Evolutionary conservation across 176 grass and related monocot species (phyloP).

Genomic region (Dendrocalamus sinicus): DNA sequence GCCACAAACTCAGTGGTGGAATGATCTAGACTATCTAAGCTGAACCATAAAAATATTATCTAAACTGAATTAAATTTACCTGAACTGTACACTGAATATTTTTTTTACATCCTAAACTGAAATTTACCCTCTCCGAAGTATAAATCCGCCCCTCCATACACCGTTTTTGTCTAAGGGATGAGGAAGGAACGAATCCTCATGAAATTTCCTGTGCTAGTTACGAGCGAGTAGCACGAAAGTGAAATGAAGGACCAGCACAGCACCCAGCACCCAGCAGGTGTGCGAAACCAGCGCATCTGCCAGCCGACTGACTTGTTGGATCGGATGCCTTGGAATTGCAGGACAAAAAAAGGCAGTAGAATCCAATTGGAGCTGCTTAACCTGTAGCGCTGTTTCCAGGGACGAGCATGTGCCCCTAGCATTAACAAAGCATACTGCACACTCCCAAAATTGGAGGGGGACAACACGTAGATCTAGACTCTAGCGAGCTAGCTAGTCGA

Average conservation of each 20-base stretch:
- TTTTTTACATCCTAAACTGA: too few relatives aligned
- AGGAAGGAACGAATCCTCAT: neutral
- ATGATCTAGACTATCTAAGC: too few relatives aligned
- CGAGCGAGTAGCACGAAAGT: neutral
- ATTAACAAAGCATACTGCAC: neutral
- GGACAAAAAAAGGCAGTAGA: neutral
- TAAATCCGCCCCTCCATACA: too few relatives aligned
- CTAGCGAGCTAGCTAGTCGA: neutral
- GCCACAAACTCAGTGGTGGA: too few relatives aligned
- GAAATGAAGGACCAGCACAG: neutral
- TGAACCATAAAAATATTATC: too few relatives aligned
- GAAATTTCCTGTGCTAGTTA: neutral
- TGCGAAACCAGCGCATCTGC: neutral
- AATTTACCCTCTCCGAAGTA: too few relatives aligned
- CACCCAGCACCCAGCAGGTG: too few relatives aligned
- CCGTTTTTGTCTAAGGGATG: neutral
- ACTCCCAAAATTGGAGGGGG: neutral
- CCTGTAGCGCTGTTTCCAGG: neutral
- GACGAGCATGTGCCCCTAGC: neutral
- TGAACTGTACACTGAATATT: too few relatives aligned
- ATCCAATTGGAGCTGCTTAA: neutral
- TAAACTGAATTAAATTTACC: too few relatives aligned
- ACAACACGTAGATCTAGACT: neutral
- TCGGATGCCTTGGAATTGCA: conserved; percentile 3
- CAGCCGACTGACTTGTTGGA: conserved; percentile 23